Percentiles rank a stretch among this genome's conserved stretches.
Conservation (phyloP, 441 rosid genomes). For the Flueggea neowawraea region DNA sequence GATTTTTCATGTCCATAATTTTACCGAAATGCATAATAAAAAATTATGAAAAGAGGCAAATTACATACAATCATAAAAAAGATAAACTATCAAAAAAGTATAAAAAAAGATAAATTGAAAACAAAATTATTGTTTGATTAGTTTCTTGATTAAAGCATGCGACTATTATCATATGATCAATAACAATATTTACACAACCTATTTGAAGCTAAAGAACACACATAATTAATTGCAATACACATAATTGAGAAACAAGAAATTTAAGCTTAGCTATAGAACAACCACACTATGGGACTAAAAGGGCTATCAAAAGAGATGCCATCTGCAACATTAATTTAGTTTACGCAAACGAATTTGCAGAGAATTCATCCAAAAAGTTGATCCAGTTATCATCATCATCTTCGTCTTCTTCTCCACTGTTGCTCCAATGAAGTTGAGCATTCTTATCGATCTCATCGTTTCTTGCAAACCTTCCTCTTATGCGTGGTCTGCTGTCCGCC, state of each 20-base stretch:
- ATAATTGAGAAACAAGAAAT: no score
- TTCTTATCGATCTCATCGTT: slow-evolving; percentile 67
- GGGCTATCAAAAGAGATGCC: no score
- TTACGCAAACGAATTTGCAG: slow-evolving; percentile 41
- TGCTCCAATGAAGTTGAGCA: slow-evolving; percentile 35
- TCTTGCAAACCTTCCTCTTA: slow-evolving; percentile 88
- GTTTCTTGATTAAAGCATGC: no score
- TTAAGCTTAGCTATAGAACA: no score
- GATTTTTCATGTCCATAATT: no score
- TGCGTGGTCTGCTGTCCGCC: slow-evolving; percentile 94
- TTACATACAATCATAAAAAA: no score
- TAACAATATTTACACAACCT: slow-evolving; percentile 13
- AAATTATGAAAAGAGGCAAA: no score
- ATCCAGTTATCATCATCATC: slow-evolving; percentile 71
- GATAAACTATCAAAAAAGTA: no score
- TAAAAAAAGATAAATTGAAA: no score
- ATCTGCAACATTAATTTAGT: neutral
- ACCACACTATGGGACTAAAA: slow-evolving; percentile 1
- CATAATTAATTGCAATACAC: neutral
- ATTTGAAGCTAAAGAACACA: slow-evolving; percentile 5
- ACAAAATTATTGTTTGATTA: no score
- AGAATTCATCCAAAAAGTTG: slow-evolving; percentile 60
- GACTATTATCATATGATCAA: no score
- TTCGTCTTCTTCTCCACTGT: slow-evolving; percentile 46
- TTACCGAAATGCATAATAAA: no score